phyloP scores from a whole-genome alignment of 2,329 filamentous ascomycete genomes.

The Colletotrichum eremochloae region DNA sequence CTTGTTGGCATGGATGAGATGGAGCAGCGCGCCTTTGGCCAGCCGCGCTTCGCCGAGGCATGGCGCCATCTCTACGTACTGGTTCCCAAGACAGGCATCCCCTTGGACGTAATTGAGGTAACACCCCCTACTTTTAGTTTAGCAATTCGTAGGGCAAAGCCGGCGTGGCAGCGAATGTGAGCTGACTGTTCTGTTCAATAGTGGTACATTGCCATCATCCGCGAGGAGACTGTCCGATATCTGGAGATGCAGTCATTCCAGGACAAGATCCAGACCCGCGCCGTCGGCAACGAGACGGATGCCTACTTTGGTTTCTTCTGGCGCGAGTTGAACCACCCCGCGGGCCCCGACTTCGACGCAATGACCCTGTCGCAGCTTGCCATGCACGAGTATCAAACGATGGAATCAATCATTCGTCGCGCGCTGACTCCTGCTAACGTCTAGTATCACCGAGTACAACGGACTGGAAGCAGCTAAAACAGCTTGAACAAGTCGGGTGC shows the following conservation, averaged over 20 bases:
- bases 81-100: constrained; percentile 61
- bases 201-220: constrained; percentile 71
- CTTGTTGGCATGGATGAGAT: constrained; percentile 54
- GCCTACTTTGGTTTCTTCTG: constrained; percentile 68
- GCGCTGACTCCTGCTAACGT: constrained; percentile 49
- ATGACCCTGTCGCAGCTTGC: constrained; percentile 63
- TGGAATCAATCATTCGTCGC: constrained; percentile 64
- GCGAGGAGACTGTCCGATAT: constrained; percentile 62
- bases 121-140: constrained; percentile 45
- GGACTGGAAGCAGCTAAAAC: constrained; percentile 1
- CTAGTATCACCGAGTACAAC: constrained; percentile 6
- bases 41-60: constrained; percentile 61
- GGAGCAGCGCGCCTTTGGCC: constrained; percentile 56
- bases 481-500: neutral
- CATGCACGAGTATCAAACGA: constrained; percentile 60
- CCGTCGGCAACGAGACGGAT: constrained; percentile 51
- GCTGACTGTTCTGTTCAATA: constrained; percentile 48
- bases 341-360: constrained; percentile 58
- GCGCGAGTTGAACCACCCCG: constrained; percentile 59
- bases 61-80: constrained; percentile 69
- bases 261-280: constrained; percentile 56
- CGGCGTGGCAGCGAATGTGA: neutral
- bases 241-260: constrained; percentile 56
- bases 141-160: constrained; percentile 6
- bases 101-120: constrained; percentile 69